A percentile compares a stretch with the other conserved stretches of the same genome.
These are phyloP conservation scores for Castanospermum australe DNA, from an alignment of 306 rosid species.

Conservation along the genomic window DNA sequence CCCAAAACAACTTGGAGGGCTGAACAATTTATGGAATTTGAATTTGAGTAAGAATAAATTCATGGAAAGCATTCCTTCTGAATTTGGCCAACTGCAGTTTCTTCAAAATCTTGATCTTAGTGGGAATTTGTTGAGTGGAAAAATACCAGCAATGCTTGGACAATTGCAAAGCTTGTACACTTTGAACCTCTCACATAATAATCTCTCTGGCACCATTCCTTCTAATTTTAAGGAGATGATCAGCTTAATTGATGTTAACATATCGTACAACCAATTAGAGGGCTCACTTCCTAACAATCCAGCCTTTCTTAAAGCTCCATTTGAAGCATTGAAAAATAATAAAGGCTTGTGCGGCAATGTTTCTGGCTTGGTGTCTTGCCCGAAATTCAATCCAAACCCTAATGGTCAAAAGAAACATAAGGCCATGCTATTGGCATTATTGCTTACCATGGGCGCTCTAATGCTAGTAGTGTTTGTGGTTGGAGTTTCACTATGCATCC, in stretches of 20 bases:
- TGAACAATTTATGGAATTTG: not conserved
- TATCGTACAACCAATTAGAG: not conserved
- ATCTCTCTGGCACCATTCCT: slow-evolving; percentile 26
- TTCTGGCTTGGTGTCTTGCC: not conserved
- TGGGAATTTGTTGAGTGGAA: slow-evolving; percentile 29
- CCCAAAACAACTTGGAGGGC: not conserved
- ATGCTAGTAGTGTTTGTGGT: not conserved
- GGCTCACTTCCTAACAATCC: not conserved
- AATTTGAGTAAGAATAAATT: not conserved
- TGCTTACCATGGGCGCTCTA: not conserved
- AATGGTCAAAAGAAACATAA: no score
- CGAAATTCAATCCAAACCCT: not conserved
- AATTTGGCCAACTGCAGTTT: not conserved
- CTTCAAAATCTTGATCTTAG: slow-evolving; percentile 36
- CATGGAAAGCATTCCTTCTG: not conserved
- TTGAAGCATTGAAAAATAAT: not conserved
- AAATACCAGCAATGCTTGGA: slow-evolving; percentile 33
- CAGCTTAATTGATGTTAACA: slow-evolving; percentile 26
- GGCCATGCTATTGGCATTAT: not conserved
- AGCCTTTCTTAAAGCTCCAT: not conserved
- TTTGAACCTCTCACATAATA: slow-evolving; percentile 36
- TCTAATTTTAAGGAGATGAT: not conserved
- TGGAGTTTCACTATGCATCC: not conserved
- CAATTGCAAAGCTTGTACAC: not conserved
- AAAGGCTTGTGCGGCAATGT: no score